Conservation (phyloP, 2,329 filamentous ascomycete genomes). For the Talaromyces sp. region DNA sequence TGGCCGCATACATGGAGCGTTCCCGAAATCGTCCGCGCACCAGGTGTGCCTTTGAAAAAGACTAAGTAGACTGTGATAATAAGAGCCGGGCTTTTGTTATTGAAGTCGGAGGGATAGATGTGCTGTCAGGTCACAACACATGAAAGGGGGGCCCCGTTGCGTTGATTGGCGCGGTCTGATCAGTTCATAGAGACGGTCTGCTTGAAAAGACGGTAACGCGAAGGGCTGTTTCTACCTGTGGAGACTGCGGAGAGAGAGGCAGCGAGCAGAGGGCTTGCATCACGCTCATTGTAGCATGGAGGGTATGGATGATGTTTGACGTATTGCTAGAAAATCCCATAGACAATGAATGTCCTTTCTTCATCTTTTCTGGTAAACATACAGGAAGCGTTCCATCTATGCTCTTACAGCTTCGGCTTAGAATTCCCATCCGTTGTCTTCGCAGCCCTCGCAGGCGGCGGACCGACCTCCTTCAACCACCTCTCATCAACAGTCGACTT, state of each 20-base stretch:
- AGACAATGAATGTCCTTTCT: not conserved
- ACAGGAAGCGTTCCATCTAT: not conserved
- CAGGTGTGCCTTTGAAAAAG: constrained; percentile 10
- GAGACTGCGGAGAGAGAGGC: not conserved
- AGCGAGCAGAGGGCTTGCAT: not conserved
- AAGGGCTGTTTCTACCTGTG: no score
- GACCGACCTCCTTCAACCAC: constrained; percentile 45
- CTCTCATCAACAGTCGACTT: constrained; percentile 57
- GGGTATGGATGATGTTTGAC: not conserved
- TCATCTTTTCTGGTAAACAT: not conserved
- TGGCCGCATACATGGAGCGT: constrained; percentile 64
- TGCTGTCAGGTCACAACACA: not conserved
- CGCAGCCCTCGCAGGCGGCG: constrained; percentile 26
- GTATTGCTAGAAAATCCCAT: not conserved
- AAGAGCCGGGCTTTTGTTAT: not conserved
- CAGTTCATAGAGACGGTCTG: not conserved
- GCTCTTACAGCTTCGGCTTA: constrained; percentile 14
- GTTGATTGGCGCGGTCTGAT: constrained; percentile 4
- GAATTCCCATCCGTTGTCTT: constrained; percentile 15
- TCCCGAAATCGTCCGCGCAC: constrained; percentile 49
- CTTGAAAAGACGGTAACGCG: not conserved
- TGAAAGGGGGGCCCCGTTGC: not conserved
- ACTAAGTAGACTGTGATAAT: not conserved
- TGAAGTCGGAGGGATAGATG: not conserved
- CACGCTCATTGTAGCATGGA: not conserved